A percentile compares a stretch with the other conserved stretches of the same genome.
phyloP scores from a whole-genome alignment of 2,329 filamentous ascomycete species.

The Pestalotiopsis fici region DNA sequence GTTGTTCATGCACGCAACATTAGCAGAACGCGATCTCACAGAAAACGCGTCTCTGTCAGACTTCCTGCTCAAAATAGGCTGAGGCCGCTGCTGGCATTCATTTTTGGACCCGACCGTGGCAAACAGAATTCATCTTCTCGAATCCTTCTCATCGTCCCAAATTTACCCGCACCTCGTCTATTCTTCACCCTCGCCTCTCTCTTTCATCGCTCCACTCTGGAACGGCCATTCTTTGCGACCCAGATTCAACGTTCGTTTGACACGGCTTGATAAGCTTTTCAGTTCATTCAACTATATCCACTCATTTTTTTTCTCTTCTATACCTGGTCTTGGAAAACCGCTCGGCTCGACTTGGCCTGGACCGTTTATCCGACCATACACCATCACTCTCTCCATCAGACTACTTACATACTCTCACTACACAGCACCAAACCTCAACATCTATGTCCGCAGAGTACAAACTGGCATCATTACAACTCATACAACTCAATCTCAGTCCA shows the following conservation, averaged over 20 bases:
- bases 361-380: neutral
- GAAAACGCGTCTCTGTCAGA: conserved; percentile 7
- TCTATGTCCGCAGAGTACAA: neutral
- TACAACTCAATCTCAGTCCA: neutral
- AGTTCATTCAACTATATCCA: neutral
- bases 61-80: conserved; percentile 5
- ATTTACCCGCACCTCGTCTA: neutral
- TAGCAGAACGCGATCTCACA: conserved; percentile 6
- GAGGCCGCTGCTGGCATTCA: conserved; percentile 1
- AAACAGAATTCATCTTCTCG: conserved; percentile 1
- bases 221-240: conserved; percentile 3
- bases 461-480: neutral
- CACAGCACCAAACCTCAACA: neutral
- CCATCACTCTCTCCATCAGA: neutral
- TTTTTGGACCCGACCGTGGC: neutral
- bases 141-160: conserved; percentile 1
- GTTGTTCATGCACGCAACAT: conserved; percentile 10
- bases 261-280: neutral
- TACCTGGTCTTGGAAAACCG: neutral
- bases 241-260: conserved; percentile 5
- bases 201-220: neutral
- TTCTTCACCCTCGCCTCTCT: conserved; percentile 1
- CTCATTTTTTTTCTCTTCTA: neutral
- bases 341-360: neutral
- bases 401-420: neutral